These are phyloP conservation scores for Fusarium transvaalense DNA, from an alignment of 2,329 filamentous ascomycete species.

Conservation along the genomic window DNA sequence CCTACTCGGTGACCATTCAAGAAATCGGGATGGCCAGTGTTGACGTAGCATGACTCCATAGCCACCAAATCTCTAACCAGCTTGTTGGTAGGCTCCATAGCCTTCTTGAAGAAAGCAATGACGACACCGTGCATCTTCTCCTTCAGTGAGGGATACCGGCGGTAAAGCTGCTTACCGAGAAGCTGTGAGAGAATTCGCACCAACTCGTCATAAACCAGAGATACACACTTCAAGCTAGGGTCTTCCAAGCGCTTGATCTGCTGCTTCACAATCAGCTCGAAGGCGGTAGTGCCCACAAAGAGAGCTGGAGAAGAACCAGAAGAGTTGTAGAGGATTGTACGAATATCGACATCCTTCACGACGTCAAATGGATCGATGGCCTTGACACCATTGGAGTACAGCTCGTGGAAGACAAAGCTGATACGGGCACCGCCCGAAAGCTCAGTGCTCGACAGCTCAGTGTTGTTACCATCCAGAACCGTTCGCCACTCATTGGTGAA, in stretches of 20 bases:
- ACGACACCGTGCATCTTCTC: conserved; percentile 97
- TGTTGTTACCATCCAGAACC: conserved; percentile 95
- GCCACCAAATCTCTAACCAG: conserved; percentile 90
- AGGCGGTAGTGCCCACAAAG: conserved; percentile 98
- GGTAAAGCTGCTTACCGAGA: conserved; percentile 88
- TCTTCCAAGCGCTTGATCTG: conserved; percentile 98
- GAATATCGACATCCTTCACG: conserved; percentile 97
- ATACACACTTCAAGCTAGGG: conserved; percentile 96
- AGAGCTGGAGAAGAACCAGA: conserved; percentile 97
- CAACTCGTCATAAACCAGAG: conserved; percentile 95
- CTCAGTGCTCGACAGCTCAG: conserved; percentile 93
- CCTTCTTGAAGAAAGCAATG: conserved; percentile 96
- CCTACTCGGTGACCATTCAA: conserved; percentile 89
- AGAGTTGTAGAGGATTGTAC: conserved; percentile 97
- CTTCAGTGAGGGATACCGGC: conserved; percentile 92
- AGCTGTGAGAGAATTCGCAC: conserved; percentile 94
- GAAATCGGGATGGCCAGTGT: conserved; percentile 98
- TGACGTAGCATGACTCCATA: conserved; percentile 98
- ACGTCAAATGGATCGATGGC: conserved; percentile 97
- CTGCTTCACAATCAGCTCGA: conserved; percentile 98
- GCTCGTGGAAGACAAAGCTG: conserved; percentile 98
- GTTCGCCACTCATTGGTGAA: conserved; percentile 98
- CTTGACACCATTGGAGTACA: conserved; percentile 98
- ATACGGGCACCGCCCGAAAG: conserved; percentile 97
- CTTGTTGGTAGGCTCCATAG: conserved; percentile 98